Base-by-base conservation (phyloP, 306 rosid species). In the Fragaria nilgerrensis region DNA sequence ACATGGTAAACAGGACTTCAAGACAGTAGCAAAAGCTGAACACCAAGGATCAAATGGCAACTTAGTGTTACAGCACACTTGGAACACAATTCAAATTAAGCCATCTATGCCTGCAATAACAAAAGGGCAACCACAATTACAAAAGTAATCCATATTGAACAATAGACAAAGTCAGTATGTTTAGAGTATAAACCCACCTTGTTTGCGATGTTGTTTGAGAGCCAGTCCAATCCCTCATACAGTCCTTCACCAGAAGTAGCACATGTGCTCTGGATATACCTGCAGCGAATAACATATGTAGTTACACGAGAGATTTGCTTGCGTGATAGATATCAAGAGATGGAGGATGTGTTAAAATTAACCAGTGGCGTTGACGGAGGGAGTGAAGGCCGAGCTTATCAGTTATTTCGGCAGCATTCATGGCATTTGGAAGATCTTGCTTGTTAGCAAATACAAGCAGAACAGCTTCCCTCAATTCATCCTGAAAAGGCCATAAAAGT, bases 391-490 rank as follows among this genome's bases (percentile, higher is more conserved):
- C 96, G 23, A 91, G 96, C 88, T 91, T 91, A 77, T 91, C 96
- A 50, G 96, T 90, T 44, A 90, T 90, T 82, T 90, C 96, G n/a
- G 96, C 96, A 76, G 96, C 93, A 86, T 91, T 91, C 97, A 89
- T 89, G 81, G 97, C 97, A 82, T 92, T 92, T 41, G 97, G 97
- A 82, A 92, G 97, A 92, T 92, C 97, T 87, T 92, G 97, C 77
- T 92, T 92, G 86, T 92, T 92, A 17, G 95, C 97, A 76, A 92
- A 92, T 76, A 92, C 97, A 62, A 92, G 91, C 73, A 92, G 89
- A 80, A 92, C 97, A 1, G 97, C 97, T 72, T 92, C 97, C 83
- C 95, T 88, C 80, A 92, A 86, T 84, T 92, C 97, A 82, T 92
- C 97, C 97, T 91, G 77, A 64, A 76, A 90, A 61, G 2, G 66